These are phyloP conservation scores for Phaeoacremonium minimum DNA, from an alignment of 2,329 filamentous ascomycete genomes.

Conservation along the genomic window DNA sequence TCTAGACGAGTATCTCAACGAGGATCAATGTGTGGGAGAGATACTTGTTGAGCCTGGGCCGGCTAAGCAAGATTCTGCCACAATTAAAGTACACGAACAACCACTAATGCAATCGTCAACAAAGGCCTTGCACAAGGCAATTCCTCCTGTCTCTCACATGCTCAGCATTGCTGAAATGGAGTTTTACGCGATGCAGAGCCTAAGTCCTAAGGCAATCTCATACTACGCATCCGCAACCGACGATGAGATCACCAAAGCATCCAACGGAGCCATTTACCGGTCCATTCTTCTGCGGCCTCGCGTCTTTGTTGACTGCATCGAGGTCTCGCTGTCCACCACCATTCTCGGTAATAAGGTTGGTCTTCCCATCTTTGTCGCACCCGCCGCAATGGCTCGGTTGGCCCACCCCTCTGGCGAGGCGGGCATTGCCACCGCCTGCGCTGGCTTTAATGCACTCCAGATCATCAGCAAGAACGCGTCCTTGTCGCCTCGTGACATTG, in stretches of 20 bases:
- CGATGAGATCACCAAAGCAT: conserved; percentile 72
- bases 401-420: conserved; percentile 81
- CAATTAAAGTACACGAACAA: conserved; percentile 9
- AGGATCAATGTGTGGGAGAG: conserved; percentile 71
- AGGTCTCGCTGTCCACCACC: conserved; percentile 72
- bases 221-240: conserved; percentile 93
- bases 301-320: conserved; percentile 81
- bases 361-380: conserved; percentile 77
- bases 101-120: conserved; percentile 13
- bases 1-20: conserved; percentile 77
- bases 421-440: conserved; percentile 77
- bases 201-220: conserved; percentile 82
- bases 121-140: conserved; percentile 18
- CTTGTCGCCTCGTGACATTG: conserved; percentile 52
- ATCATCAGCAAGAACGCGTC: conserved; percentile 89
- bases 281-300: conserved; percentile 82
- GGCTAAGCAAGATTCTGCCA: conserved; percentile 6
- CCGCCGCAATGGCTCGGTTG: conserved; percentile 86
- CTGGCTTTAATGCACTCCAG: conserved; percentile 74
- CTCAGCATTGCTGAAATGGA: conserved; percentile 92
- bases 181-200: conserved; percentile 70
- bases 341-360: conserved; percentile 64
- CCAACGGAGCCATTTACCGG: conserved; percentile 77
- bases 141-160: conserved; percentile 60
- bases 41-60: conserved; percentile 44